Conservation (phyloP, 192 early-diverging fungal species). For the Linderina pennispora region DNA sequence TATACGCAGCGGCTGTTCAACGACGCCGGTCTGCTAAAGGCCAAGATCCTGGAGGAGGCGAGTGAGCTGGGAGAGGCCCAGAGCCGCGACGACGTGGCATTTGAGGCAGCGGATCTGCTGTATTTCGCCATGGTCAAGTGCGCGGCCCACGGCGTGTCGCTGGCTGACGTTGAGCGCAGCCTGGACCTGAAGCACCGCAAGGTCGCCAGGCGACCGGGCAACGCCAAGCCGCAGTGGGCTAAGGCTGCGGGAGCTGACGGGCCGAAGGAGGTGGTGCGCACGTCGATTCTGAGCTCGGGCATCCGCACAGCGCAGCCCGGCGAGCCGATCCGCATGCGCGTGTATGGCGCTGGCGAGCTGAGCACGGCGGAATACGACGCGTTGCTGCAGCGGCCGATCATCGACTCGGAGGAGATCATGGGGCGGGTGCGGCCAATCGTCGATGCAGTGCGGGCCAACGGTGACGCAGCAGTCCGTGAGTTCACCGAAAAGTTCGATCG, state of each 20-base stretch:
- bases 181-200: conserved; percentile 79
- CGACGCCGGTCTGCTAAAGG: conserved; percentile 68
- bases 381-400: conserved; percentile 85
- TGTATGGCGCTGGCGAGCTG: conserved; percentile 53
- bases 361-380: conserved; percentile 44
- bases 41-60: conserved; percentile 97
- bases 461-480: conserved; percentile 80
- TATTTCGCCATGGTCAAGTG: conserved; percentile 94
- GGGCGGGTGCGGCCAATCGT: conserved; percentile 87
- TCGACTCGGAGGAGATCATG: conserved; percentile 86
- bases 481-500: conserved; percentile 88
- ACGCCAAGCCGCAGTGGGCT: conserved; percentile 85
- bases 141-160: conserved; percentile 67
- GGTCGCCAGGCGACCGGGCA: conserved; percentile 79
- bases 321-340: conserved; percentile 68
- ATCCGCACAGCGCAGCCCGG: conserved; percentile 30
- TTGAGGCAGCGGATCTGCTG: conserved; percentile 93
- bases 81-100: conserved; percentile 73
- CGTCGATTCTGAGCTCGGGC: conserved; percentile 31
- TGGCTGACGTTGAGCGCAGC: conserved; percentile 83
- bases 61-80: conserved; percentile 82
- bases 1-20: conserved; percentile 88
- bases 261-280: conserved; percentile 14
- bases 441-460: conserved; percentile 68
- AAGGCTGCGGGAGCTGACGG: conserved; percentile 6